Evolutionary conservation across 2,329 filamentous ascomycete genomes (phyloP), one percentile per base, ranked within the genome.

Genomic region (Lasiodiplodia sp.): DNA sequence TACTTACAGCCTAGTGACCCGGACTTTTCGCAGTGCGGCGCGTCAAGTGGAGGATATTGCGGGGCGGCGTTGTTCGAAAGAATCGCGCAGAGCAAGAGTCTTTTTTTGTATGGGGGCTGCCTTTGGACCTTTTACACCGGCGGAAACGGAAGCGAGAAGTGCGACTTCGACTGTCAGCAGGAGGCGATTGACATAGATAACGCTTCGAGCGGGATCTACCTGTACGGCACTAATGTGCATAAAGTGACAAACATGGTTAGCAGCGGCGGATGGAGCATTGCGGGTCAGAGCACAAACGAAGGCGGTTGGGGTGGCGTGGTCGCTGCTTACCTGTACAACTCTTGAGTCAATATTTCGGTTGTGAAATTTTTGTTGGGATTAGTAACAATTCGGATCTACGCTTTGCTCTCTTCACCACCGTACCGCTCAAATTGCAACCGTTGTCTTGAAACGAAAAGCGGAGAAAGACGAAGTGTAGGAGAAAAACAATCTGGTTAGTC

Each of bases 1-100:
- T 76, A 79, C 14, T 66, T 67, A 11, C 72, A 73, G 5, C 74
- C 76, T 3, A 78, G 76, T 49, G 75, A 78, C 21, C 74, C 78
- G 70, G 68, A 78, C 74, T 72, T 75, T 72, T 55, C 72, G 2
- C 69, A 72, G 16, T 76, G 75, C 55, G 38, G 23, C 8, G 25
- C 5, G 4, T 18, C 21, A 31, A 44, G 49, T 47, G 72, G 73
- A 23, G 67, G 72, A n/a, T 51, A 44, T 31, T 69, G 68, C 51
- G 51, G 68, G 10, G 60, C 67, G 37, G 68, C 68, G 6, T 68
- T 66, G 68, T 68, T 67, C 34, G 38, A 55, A 23, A 56, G 25
- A 11, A 56, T 68, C 2, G 38, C 52, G 18, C 37, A 28, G 34
- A 60, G 58, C 14, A n/a, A 28, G 18, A 21, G 14, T 3, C 53